Percentiles rank a stretch among this genome's conserved stretches.
Conservation (phyloP, 495 filamentous ascomycete genomes). For the Neurospora cerealis region DNA sequence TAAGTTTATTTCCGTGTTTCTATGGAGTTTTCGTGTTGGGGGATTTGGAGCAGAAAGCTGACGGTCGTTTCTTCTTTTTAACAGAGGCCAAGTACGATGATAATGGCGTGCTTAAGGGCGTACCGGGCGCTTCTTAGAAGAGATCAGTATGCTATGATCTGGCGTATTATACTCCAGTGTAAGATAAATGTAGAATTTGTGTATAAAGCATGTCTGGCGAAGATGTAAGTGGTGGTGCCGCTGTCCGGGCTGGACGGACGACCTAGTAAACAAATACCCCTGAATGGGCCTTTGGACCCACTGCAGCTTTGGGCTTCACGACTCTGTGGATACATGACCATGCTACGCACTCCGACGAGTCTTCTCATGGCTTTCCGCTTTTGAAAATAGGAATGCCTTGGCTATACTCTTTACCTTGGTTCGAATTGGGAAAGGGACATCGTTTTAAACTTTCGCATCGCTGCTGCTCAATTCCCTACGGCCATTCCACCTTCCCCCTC, state of each 20-base stretch:
- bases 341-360: background rate
- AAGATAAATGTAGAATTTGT: background rate
- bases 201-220: background rate
- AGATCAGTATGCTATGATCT: background rate
- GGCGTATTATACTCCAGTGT: background rate
- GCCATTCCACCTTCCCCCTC: background rate
- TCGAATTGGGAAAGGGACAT: background rate
- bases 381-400: background rate
- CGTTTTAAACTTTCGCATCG: background rate
- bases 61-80: background rate
- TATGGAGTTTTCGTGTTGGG: background rate
- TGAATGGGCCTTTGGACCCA: background rate
- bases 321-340: background rate
- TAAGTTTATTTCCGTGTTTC: slow-evolving; percentile 40
- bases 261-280: background rate
- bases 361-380: background rate
- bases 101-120: slow-evolving; percentile 46
- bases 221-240: background rate
- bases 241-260: background rate
- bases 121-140: background rate
- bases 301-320: background rate
- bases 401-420: background rate
- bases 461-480: background rate
- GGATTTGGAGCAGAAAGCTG: slow-evolving; percentile 7
- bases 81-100: slow-evolving; percentile 80